phyloP scores from a whole-genome alignment of 352 stramenopile species.

The Phytophthora constricta region DNA sequence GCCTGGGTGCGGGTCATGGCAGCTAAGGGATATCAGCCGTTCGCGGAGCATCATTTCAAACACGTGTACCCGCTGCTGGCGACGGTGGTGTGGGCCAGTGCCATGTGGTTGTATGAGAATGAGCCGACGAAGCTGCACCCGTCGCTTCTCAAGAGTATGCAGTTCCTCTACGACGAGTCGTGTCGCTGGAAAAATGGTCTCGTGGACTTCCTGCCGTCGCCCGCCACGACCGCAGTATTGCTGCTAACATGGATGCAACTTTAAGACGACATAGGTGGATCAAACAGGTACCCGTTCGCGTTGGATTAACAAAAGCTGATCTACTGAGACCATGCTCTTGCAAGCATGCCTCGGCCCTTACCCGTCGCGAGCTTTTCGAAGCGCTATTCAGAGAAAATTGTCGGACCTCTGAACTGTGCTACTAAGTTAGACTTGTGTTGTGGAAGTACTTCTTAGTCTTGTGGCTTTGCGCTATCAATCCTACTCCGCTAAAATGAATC shows the following conservation, averaged over 20 bases:
- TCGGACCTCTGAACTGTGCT: too few relatives aligned
- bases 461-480: too few relatives aligned
- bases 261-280: slow-evolving; percentile 30
- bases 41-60: slow-evolving; percentile 70
- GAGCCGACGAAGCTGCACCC: slow-evolving; percentile 76
- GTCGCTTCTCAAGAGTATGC: slow-evolving; percentile 88
- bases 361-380: too few relatives aligned
- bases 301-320: too few relatives aligned
- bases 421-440: too few relatives aligned
- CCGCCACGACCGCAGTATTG: slow-evolving; percentile 66
- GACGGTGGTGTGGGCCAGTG: slow-evolving; percentile 75
- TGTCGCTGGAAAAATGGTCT: slow-evolving; percentile 74
- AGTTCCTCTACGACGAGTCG: slow-evolving; percentile 90
- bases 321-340: too few relatives aligned
- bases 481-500: too few relatives aligned
- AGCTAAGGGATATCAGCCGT: slow-evolving; percentile 66
- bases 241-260: slow-evolving; percentile 68
- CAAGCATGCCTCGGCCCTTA: too few relatives aligned
- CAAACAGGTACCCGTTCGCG: too few relatives aligned
- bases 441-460: too few relatives aligned
- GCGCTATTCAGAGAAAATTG: too few relatives aligned
- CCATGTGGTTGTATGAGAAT: slow-evolving; percentile 92
- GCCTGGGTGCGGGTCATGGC: slow-evolving; percentile 68
- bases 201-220: slow-evolving; percentile 82
- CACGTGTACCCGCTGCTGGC: slow-evolving; percentile 81